phyloP scores from a whole-genome alignment of 257 asterid genomes.

The Nicotiana attenuata region DNA sequence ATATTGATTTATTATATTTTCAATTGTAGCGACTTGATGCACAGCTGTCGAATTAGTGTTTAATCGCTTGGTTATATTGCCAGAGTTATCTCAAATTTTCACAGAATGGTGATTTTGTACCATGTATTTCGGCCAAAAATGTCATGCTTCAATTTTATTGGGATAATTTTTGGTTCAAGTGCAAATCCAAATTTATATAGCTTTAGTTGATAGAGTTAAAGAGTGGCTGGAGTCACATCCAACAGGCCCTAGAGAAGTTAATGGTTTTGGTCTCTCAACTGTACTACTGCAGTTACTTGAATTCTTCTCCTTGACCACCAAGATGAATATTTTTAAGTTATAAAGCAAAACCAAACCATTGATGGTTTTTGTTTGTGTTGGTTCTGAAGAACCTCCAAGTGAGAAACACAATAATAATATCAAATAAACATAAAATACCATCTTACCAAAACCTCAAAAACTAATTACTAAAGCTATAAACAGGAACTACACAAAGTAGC shows the following conservation, averaged over 20 bases:
- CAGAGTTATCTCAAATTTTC: not conserved
- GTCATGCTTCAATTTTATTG: not conserved
- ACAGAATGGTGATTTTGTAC: not conserved
- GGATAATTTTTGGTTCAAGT: not conserved
- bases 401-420: not conserved
- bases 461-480: not conserved
- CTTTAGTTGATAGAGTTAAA: not conserved
- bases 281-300: not conserved
- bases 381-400: not conserved
- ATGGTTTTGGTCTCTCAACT: not conserved
- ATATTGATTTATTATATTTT: no score
- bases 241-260: not conserved
- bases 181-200: not conserved
- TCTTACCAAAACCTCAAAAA: not conserved
- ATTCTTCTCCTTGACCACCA: not conserved
- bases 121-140: not conserved
- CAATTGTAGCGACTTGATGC: no score
- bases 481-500: no score
- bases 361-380: not conserved
- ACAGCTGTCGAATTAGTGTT: no score
- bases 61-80: not conserved
- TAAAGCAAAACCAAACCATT: not conserved
- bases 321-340: not conserved
- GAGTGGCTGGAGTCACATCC: not conserved
- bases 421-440: not conserved